Percentiles rank a stretch among this genome's conserved stretches.
Conservation (phyloP, 345 rosid species). For the Eucalyptus marginata region DNA sequence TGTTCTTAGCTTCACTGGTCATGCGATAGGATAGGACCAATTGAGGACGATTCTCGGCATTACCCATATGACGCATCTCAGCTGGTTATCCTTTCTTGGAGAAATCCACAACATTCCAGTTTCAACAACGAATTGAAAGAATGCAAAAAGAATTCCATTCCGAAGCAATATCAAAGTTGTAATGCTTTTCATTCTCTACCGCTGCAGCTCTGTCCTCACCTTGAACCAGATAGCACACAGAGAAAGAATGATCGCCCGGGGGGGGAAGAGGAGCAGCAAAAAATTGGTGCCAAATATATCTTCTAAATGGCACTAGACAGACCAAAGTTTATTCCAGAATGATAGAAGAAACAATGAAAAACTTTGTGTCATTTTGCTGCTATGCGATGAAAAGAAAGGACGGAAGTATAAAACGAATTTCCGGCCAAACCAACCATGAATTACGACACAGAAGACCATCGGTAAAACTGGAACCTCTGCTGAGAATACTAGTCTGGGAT, state of each 20-base stretch:
- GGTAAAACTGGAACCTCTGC: constrained; percentile 70
- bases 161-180: not conserved
- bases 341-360: not conserved
- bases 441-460: constrained; percentile 34
- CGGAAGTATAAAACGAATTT: not conserved
- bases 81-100: not conserved
- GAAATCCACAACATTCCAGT: not conserved
- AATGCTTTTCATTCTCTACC: not conserved
- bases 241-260: not conserved
- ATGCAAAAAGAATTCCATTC: not conserved
- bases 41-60: not conserved
- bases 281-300: not conserved
- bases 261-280: not conserved
- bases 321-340: constrained; percentile 23
- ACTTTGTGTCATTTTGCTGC: not conserved
- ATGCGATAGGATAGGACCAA: not conserved
- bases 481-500: constrained; percentile 11
- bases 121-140: not conserved
- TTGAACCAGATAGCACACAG: not conserved
- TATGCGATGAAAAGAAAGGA: not conserved
- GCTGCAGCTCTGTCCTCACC: not conserved
- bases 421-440: constrained; percentile 11
- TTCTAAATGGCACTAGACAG: not conserved
- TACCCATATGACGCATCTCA: not conserved
- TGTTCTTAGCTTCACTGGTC: not conserved